Conservation (phyloP, 495 filamentous ascomycete genomes). For the Hypoxylon cercidicola region DNA sequence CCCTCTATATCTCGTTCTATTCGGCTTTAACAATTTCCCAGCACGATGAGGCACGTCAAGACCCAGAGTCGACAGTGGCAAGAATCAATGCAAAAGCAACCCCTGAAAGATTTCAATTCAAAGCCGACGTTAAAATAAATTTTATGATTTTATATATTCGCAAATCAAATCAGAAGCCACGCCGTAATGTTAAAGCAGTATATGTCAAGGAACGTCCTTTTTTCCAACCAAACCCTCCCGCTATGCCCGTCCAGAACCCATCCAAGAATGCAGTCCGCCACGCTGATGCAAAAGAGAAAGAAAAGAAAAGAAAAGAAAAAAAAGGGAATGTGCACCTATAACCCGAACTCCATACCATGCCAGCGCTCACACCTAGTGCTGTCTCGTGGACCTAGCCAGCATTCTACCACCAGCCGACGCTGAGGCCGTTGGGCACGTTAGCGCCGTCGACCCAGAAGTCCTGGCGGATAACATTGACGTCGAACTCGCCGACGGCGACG, state of each 20-base stretch:
- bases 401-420: constrained; percentile 36
- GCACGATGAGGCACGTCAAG: too few relatives aligned
- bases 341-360: constrained; percentile 15
- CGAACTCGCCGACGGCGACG: constrained; percentile 32
- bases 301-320: constrained; percentile 15
- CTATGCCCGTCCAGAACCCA: not conserved
- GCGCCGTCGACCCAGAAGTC: constrained; percentile 30
- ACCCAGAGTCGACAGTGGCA: too few relatives aligned
- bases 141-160: too few relatives aligned
- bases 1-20: too few relatives aligned
- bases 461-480: constrained; percentile 37
- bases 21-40: too few relatives aligned
- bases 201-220: constrained; percentile 8
- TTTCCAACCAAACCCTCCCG: not conserved
- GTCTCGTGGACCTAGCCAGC: not conserved
- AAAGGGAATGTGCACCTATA: not conserved
- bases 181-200: too few relatives aligned
- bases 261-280: too few relatives aligned
- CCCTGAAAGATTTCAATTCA: too few relatives aligned
- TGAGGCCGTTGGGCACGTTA: constrained; percentile 36
- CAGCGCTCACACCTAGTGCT: not conserved
- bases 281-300: not conserved
- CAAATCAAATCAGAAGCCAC: too few relatives aligned
- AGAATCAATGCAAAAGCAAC: too few relatives aligned
- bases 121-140: too few relatives aligned